These are phyloP conservation scores for Naganishia vaughanmartiniae DNA, from an alignment of 768 basidiomycete species.

Conservation along the genomic window DNA sequence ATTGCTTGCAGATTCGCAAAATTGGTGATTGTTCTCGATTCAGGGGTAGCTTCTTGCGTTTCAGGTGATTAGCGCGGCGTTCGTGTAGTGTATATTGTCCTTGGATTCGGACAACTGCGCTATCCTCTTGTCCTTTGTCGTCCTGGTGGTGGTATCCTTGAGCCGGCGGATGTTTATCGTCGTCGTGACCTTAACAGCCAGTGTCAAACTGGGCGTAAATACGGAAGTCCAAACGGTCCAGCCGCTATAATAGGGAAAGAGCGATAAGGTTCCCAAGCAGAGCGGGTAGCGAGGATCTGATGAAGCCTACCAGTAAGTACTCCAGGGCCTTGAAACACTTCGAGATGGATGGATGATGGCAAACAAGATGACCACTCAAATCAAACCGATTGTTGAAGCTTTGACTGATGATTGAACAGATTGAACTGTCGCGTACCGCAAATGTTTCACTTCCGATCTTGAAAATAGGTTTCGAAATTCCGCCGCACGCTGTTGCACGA, in stretches of 20 bases:
- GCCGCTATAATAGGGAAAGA: background rate
- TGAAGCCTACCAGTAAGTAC: background rate
- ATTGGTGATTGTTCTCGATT: background rate
- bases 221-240: background rate
- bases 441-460: conserved; percentile 4
- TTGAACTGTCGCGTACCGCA: background rate
- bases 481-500: no score
- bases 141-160: no score
- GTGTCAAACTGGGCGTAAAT: background rate
- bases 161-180: no score
- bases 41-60: background rate
- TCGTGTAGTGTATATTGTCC: background rate
- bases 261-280: background rate
- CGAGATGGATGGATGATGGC: background rate
- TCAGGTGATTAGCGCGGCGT: background rate
- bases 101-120: no score
- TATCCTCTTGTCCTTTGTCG: no score
- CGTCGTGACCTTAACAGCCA: background rate
- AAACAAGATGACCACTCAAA: background rate
- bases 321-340: background rate
- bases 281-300: background rate
- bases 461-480: no score
- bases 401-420: background rate
- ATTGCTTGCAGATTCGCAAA: no score
- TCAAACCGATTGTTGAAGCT: background rate